Conservation (phyloP, 2,329 filamentous ascomycete species). For the Paramyrothecium sp. region DNA sequence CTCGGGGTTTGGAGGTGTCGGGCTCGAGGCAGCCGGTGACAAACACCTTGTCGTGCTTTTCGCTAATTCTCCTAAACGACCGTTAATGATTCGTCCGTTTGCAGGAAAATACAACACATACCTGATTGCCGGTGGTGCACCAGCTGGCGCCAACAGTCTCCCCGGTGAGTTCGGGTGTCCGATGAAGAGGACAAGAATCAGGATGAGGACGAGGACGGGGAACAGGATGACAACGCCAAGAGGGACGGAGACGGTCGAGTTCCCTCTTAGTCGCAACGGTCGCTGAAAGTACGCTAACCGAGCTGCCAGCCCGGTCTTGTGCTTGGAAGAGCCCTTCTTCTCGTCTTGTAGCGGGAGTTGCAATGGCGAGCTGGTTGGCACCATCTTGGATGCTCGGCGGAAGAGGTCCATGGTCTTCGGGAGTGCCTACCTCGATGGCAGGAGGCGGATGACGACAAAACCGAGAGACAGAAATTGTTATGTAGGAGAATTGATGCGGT, state of each 20-base stretch:
- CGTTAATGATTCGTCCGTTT: slow-evolving; percentile 12
- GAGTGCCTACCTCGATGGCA: slow-evolving; percentile 10
- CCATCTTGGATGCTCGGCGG: slow-evolving; percentile 51
- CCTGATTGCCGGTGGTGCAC: slow-evolving; percentile 87
- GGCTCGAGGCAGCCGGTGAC: slow-evolving; percentile 84
- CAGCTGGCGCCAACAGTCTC: slow-evolving; percentile 82
- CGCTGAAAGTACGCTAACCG: slow-evolving; percentile 79
- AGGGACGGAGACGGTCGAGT: slow-evolving; percentile 89
- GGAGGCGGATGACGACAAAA: neutral
- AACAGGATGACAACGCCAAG: slow-evolving; percentile 91
- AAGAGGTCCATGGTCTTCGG: slow-evolving; percentile 53
- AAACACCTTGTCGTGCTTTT: slow-evolving; percentile 96
- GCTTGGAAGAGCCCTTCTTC: slow-evolving; percentile 38
- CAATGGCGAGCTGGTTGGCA: slow-evolving; percentile 38
- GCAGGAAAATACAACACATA: slow-evolving; percentile 40
- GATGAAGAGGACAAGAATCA: slow-evolving; percentile 87
- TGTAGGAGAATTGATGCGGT: neutral
- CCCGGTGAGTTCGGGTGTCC: slow-evolving; percentile 82
- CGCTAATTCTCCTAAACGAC: slow-evolving; percentile 79
- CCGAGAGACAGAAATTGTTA: neutral
- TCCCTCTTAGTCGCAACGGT: slow-evolving; percentile 84
- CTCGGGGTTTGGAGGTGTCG: slow-evolving; percentile 74
- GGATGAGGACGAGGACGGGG: slow-evolving; percentile 83
- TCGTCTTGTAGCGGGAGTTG: slow-evolving; percentile 50
- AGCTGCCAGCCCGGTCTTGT: slow-evolving; percentile 38